Percentiles rank a stretch among this genome's conserved stretches.
phyloP scores from a whole-genome alignment of 75 land plant species.

The Chamaecyparis obtusa region DNA sequence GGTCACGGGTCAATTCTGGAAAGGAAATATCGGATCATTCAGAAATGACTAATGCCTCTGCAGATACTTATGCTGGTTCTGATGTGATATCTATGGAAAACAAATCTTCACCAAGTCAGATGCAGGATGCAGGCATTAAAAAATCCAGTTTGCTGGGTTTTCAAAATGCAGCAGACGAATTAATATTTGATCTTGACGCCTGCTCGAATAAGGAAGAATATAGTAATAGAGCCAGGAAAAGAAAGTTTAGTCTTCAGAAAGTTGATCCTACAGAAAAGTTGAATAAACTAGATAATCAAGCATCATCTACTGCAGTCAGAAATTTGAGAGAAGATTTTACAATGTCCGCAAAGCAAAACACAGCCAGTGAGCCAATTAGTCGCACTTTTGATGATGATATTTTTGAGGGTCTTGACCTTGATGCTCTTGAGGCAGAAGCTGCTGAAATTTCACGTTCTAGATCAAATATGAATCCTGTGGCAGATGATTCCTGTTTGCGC shows the following conservation, averaged over 20 bases:
- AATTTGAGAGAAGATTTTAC: neutral
- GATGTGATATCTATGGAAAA: neutral
- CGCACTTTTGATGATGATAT: conserved; percentile 61
- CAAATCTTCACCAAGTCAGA: neutral
- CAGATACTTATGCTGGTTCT: neutral
- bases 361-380: conserved; percentile 1
- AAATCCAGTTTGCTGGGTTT: neutral
- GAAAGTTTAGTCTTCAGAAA: conserved; percentile 50
- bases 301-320: conserved; percentile 10
- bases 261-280: conserved; percentile 9
- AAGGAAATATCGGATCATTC: neutral
- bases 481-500: neutral
- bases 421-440: conserved; percentile 90
- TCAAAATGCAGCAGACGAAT: neutral
- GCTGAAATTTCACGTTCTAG: conserved; percentile 37
- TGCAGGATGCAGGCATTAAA: neutral
- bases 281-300: conserved; percentile 17
- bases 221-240: conserved; percentile 44
- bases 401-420: conserved; percentile 81
- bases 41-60: neutral
- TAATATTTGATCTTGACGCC: neutral
- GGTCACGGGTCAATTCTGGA: neutral
- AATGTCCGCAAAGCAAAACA: conserved; percentile 1
- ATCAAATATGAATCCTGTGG: conserved; percentile 10
- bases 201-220: conserved; percentile 3